These are phyloP conservation scores for Byssochlamys sp. DNA, from an alignment of 2,329 filamentous ascomycete genomes.

Conservation along the genomic window DNA sequence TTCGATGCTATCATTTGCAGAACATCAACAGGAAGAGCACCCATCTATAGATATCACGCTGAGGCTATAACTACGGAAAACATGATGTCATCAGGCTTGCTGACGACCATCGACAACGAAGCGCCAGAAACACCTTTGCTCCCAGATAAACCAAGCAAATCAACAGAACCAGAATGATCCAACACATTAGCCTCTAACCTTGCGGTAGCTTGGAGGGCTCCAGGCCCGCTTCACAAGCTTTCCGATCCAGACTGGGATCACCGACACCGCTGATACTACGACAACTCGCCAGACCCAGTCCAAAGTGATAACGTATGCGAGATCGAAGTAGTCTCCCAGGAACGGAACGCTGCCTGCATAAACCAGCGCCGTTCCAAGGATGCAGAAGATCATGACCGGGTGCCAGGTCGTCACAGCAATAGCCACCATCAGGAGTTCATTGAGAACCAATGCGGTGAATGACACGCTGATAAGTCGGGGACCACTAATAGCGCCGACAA, in stretches of 20 bases:
- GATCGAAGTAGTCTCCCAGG: constrained; percentile 78
- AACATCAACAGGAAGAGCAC: neutral
- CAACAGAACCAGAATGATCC: neutral
- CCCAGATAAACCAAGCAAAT: neutral
- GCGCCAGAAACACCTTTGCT: neutral
- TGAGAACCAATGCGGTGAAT: constrained; percentile 84
- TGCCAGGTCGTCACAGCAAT: constrained; percentile 97
- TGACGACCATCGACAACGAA: neutral
- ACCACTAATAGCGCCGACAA: constrained; percentile 62
- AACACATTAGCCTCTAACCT: constrained; percentile 50
- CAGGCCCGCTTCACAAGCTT: constrained; percentile 77
- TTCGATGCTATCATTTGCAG: neutral
- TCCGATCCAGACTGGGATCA: constrained; percentile 77
- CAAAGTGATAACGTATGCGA: constrained; percentile 65
- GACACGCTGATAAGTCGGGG: constrained; percentile 76
- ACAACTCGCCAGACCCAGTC: constrained; percentile 82
- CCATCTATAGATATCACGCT: neutral
- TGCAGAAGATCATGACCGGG: constrained; percentile 74
- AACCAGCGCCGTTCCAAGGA: constrained; percentile 71
- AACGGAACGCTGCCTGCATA: constrained; percentile 79
- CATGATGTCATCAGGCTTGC: neutral
- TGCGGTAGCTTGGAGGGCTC: constrained; percentile 87
- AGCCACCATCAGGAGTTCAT: constrained; percentile 94
- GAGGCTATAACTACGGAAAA: neutral
- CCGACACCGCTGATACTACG: constrained; percentile 67